Evolutionary conservation across 2,329 filamentous ascomycete species (phyloP), one percentile per base, ranked within the genome.

Genomic region (Fusarium bactridioides): DNA sequence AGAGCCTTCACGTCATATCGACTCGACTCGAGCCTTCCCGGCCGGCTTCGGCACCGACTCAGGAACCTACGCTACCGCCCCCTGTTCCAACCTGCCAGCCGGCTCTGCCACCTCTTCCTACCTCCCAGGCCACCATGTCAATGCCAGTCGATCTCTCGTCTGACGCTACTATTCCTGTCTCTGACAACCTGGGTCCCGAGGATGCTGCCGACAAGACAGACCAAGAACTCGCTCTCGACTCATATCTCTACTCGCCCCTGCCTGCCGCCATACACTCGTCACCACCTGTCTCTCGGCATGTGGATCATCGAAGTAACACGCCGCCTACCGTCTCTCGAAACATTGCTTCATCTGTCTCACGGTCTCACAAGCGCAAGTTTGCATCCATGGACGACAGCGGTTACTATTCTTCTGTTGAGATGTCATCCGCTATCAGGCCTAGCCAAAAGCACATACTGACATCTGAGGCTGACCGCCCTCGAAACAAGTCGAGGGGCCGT

Each of bases 321-420:
- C 94, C 95, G 23, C 94, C 94, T 37, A 91, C 92, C 29, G 86
- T 88, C 55, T 87, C 87, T 43, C 87, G 88, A 63, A 86, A 89
- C 51, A 84, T 87, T 41, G 84, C 87, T 43, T 91, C 91, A 25
- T 93, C 93, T n/a, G 87, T 87, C 47, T 84, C 86, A 56, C 90
- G 90, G 57, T 89, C 90, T 43, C 91, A 92, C 74, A 94, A 93
- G 83, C 91, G 93, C 74, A 95, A 94, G 80, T 90, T 93, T 77
- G 89, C 89, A 35, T 92, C 92, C 18, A 92, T 97, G 85, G 94
- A 89, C 78, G 96, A 99, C 82, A 98, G 95, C 79, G 96, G 96
- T 44, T 99, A 98, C 82, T 97, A 97, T 80, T 98, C 96, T 4
- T 98, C 95, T 0, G 87, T 98, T 23, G 95, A 98, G 76, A 48